Percentiles rank a stretch among this genome's conserved stretches.
These are phyloP conservation scores for Marchantia polymorpha DNA, from an alignment of 225 moss, liverwort and hornwort genomes.

Conservation along the genomic window DNA sequence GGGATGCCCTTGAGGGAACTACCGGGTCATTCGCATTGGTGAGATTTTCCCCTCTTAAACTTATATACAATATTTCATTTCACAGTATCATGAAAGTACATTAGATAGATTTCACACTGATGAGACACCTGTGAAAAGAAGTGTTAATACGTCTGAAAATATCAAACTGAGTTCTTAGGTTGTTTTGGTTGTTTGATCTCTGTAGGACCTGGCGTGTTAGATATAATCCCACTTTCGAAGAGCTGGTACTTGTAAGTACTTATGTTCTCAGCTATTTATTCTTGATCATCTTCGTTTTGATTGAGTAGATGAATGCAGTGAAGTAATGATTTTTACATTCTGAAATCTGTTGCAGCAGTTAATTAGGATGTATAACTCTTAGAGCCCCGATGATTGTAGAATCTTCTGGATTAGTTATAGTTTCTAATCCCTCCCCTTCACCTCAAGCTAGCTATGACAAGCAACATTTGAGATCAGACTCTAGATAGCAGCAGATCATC, in stretches of 20 bases:
- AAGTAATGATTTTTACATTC: too few relatives aligned
- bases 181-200: background rate
- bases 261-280: background rate
- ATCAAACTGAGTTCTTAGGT: background rate
- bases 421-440: too few relatives aligned
- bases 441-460: too few relatives aligned
- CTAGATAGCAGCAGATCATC: too few relatives aligned
- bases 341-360: too few relatives aligned
- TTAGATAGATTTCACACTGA: background rate
- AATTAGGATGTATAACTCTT: too few relatives aligned
- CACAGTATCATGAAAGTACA: background rate
- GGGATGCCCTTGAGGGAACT: constrained; percentile 56
- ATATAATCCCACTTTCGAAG: constrained; percentile 73
- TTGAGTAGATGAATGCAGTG: too few relatives aligned
- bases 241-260: constrained; percentile 62
- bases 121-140: background rate
- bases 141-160: background rate
- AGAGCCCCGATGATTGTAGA: too few relatives aligned
- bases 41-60: background rate
- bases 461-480: too few relatives aligned
- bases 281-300: too few relatives aligned
- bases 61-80: background rate
- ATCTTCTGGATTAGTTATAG: too few relatives aligned
- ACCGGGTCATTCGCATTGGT: constrained; percentile 91
- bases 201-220: constrained; percentile 71